phyloP scores from a whole-genome alignment of 805 yeast species.

The Saturnispora saitoi region DNA sequence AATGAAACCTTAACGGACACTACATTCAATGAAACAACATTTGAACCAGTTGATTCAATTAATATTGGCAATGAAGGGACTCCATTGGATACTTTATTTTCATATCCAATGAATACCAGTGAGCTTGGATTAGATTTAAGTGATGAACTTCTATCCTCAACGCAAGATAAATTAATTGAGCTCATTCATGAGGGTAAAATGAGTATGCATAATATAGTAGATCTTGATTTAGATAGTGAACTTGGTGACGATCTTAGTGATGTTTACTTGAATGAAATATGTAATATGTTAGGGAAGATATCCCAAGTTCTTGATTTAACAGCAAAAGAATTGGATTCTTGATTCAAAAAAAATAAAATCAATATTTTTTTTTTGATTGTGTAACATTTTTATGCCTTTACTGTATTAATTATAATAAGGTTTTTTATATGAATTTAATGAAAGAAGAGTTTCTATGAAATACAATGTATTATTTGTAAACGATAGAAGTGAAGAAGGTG shows the following conservation, averaged over 20 bases:
- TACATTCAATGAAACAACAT: conserved; percentile 5
- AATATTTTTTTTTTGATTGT: background rate
- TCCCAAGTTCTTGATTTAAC: conserved; percentile 1
- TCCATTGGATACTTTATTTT: conserved; percentile 4
- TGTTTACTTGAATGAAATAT: background rate
- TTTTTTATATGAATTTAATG: background rate
- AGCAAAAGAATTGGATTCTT: background rate
- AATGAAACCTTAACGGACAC: conserved; percentile 7
- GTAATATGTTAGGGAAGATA: conserved; percentile 1
- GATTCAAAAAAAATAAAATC: background rate
- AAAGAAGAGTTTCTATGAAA: background rate
- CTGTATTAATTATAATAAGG: background rate
- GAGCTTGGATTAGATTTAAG: conserved; percentile 1
- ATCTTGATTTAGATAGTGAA: conserved; percentile 2
- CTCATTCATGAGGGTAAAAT: conserved; percentile 2
- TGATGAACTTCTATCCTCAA: background rate
- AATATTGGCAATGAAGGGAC: background rate
- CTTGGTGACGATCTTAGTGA: background rate
- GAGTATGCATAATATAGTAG: background rate
- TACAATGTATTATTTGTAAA: background rate
- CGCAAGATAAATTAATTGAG: conserved; percentile 3
- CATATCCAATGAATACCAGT: background rate
- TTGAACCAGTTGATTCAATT: background rate
- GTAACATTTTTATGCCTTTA: background rate
- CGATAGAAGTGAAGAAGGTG: background rate